A percentile compares a stretch with the other conserved stretches of the same genome.
phyloP scores from a whole-genome alignment of 371 early-diverging fungal species.

The Parasitella parasitica region DNA sequence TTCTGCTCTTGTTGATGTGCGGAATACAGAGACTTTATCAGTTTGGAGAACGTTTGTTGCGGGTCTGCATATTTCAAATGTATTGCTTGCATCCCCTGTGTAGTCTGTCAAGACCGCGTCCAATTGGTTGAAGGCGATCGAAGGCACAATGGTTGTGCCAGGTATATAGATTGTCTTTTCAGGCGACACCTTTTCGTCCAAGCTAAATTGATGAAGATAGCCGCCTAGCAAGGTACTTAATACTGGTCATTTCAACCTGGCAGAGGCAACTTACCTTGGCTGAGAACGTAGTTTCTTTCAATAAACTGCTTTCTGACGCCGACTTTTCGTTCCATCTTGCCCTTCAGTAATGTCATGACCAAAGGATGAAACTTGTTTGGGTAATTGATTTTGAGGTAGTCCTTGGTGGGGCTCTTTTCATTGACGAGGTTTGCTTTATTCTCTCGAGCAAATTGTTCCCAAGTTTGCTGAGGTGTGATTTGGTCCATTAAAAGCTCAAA shows the following conservation, averaged over 20 bases:
- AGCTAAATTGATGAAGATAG: constrained; percentile 42
- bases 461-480: constrained; percentile 33
- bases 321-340: constrained; percentile 34
- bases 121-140: constrained; percentile 20
- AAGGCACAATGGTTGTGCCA: constrained; percentile 21
- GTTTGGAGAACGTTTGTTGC: constrained; percentile 16
- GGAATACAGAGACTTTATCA: constrained; percentile 21
- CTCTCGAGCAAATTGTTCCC: constrained; percentile 28
- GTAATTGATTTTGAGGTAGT: constrained; percentile 47
- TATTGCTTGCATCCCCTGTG: background rate
- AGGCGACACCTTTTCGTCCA: constrained; percentile 38
- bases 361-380: constrained; percentile 42
- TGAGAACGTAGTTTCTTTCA: constrained; percentile 39
- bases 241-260: background rate
- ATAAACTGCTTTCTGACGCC: constrained; percentile 41
- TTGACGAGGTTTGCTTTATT: constrained; percentile 36
- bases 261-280: constrained; percentile 32
- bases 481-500: constrained; percentile 26
- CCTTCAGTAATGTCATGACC: constrained; percentile 43
- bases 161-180: constrained; percentile 45
- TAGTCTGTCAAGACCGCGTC: background rate
- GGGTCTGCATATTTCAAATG: constrained; percentile 23
- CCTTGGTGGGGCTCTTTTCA: constrained; percentile 32
- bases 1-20: constrained; percentile 10
- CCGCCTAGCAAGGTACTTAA: constrained; percentile 26